These are phyloP conservation scores for Penicillium canariense DNA, from an alignment of 495 filamentous ascomycete species.

Conservation along the genomic window DNA sequence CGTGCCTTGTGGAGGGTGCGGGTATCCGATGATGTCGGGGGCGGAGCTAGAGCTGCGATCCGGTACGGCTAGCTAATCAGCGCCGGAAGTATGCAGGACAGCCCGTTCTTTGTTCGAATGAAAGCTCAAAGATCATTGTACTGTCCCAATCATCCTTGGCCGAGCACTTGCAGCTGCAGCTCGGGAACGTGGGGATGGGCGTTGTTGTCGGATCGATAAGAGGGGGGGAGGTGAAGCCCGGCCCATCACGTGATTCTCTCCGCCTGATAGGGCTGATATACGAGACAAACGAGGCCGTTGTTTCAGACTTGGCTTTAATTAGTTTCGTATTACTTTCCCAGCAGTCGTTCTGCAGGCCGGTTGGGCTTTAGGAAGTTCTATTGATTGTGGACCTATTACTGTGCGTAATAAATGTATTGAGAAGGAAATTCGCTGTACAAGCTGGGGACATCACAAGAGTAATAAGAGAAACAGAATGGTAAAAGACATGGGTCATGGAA, in stretches of 20 bases:
- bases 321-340: not conserved
- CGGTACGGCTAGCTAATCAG: conserved; percentile 18
- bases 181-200: conserved; percentile 18
- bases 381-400: not conserved
- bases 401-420: conserved; percentile 12
- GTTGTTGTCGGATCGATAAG: conserved; percentile 28
- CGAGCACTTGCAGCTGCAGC: conserved; percentile 18
- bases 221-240: conserved; percentile 22
- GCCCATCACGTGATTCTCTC: conserved; percentile 13
- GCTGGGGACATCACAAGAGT: conserved; percentile 15
- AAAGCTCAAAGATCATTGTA: conserved; percentile 32
- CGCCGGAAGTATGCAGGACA: conserved; percentile 22
- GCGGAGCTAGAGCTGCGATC: conserved; percentile 31
- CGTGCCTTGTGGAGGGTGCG: conserved; percentile 4
- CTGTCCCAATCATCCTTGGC: conserved; percentile 25
- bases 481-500: conserved; percentile 7
- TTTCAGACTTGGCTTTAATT: not conserved
- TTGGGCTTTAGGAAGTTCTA: not conserved
- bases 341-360: not conserved
- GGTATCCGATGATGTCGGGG: conserved; percentile 25
- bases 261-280: conserved; percentile 7
- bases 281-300: not conserved
- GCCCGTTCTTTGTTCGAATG: conserved; percentile 24
- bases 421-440: conserved; percentile 24
- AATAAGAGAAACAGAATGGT: conserved; percentile 12